A percentile compares a stretch with the other conserved stretches of the same genome.
Conservation (phyloP, 2,329 filamentous ascomycete species). For the Venturia effusa region DNA sequence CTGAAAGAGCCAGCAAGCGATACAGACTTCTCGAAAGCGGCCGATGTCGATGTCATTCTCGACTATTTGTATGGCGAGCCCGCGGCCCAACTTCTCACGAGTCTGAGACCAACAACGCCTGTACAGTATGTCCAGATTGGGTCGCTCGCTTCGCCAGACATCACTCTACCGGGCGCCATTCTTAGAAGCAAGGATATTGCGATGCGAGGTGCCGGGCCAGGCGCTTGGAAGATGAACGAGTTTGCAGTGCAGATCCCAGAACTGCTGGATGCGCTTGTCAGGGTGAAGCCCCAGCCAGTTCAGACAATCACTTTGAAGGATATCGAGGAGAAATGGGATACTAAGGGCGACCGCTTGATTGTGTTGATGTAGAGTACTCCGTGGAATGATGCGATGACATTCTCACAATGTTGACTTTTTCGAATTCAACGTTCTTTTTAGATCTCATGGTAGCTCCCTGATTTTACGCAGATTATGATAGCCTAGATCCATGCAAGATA, state of each 20-base stretch:
- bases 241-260: slow-evolving; percentile 21
- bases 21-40: slow-evolving; percentile 37
- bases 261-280: slow-evolving; percentile 16
- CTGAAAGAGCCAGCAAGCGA: slow-evolving; percentile 28
- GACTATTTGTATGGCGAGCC: slow-evolving; percentile 47
- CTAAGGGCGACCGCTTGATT: slow-evolving; percentile 16
- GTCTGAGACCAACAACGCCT: slow-evolving; percentile 30
- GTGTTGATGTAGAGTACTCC: not conserved
- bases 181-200: slow-evolving; percentile 41
- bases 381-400: not conserved
- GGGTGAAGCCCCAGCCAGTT: slow-evolving; percentile 15
- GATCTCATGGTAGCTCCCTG: too few species aligned
- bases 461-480: too few species aligned
- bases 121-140: slow-evolving; percentile 46
- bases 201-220: slow-evolving; percentile 36
- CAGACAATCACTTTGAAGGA: slow-evolving; percentile 21
- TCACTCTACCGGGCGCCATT: slow-evolving; percentile 31
- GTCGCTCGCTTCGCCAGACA: slow-evolving; percentile 29
- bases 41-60: slow-evolving; percentile 42
- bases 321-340: slow-evolving; percentile 24
- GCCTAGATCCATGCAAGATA: too few species aligned
- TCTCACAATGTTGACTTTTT: not conserved
- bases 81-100: slow-evolving; percentile 30
- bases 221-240: slow-evolving; percentile 29
- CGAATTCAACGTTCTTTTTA: not conserved